Base-by-base conservation (phyloP, 176 grass and related monocot genomes). In the Rhynchospora pubera region DNA sequence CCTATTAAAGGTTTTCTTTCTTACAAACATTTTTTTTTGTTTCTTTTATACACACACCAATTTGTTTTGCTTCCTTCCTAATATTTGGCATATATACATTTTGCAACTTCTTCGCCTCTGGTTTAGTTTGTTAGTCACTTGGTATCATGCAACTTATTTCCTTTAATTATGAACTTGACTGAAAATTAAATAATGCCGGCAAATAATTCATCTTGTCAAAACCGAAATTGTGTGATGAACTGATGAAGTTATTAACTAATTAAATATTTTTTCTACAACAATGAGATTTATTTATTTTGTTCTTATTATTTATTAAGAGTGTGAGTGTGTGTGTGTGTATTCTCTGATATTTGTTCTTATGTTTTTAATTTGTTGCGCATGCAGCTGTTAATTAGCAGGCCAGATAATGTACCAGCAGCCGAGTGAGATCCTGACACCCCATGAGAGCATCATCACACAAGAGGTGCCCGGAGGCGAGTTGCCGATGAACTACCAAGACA, bases 391-490 rank as follows among this genome's bases (percentile, higher is more conserved):
- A 13, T 19, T 70, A 14, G 16, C 66, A 70, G 66, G 39, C 43
- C 9, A 70, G 24, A 79, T 21, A 42, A 82, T 82, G 79, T 82
- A 82, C 65, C 43, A 62, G 44, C 28, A 81, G 48, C 75, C 18
- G n/a, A 32, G 21, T 44, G 79, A 82, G 57, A 42, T 81, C 39
- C 42, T 50, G 39, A 81, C 59, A 14, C 79, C 59, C 2, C 79
- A 81, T 26, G 79, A 66, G 28, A 82, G 79, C 79, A 82, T 82
- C 39, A 65, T 82, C 60, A 82, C 79, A 5, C 60, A 82, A 65
- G 79, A 82, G 43, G n/a, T 16, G 15, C 19, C 79, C 2, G 60
- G 59, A 9, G 43, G 42, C 6, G 79, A 81, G 19, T 81, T 82
- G 0, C 21, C 60, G 6, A 80, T 80, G 5, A 62, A 42, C 77